Conservation (phyloP, 306 rosid species). For the Lathyrus tuberosus region DNA sequence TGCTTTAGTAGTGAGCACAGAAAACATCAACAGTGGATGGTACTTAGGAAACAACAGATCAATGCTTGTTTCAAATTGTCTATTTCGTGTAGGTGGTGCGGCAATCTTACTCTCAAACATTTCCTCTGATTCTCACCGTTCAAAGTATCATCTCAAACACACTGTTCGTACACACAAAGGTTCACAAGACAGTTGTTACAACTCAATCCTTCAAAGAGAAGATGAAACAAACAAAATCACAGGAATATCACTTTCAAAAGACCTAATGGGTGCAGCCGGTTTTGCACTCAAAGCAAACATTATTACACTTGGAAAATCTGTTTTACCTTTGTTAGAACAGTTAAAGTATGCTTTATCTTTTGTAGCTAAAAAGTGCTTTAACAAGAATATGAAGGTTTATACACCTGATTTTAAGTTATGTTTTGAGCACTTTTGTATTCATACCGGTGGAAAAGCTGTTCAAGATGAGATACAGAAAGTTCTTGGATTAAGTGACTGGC, state of each 20-base stretch:
- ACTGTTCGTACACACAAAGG: conserved; percentile 22
- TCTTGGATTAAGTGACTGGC: conserved; percentile 15
- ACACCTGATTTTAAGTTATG: conserved; percentile 37
- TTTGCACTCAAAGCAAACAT: conserved; percentile 30
- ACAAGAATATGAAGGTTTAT: conserved; percentile 6
- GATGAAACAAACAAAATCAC: conserved; percentile 3
- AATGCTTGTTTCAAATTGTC: conserved; percentile 41
- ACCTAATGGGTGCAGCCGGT: conserved; percentile 10
- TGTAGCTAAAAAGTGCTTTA: background rate
- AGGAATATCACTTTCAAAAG: conserved; percentile 35
- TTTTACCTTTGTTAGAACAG: conserved; percentile 35
- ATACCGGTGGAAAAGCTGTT: conserved; percentile 36
- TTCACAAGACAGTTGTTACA: conserved; percentile 24
- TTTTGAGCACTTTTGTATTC: conserved; percentile 32
- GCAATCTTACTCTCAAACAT: conserved; percentile 42
- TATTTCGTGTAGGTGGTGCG: conserved; percentile 44
- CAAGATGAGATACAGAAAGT: conserved; percentile 26
- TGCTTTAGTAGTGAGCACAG: conserved; percentile 35
- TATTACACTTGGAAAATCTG: conserved; percentile 15
- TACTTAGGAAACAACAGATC: conserved; percentile 42
- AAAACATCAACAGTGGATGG: conserved; percentile 29
- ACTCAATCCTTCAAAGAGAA: conserved; percentile 25
- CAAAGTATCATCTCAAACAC: conserved; percentile 36
- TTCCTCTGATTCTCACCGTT: background rate
- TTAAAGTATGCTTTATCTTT: conserved; percentile 15